Base-by-base conservation (phyloP, 2,329 filamentous ascomycete genomes). In the Clarireedia monteithiana region DNA sequence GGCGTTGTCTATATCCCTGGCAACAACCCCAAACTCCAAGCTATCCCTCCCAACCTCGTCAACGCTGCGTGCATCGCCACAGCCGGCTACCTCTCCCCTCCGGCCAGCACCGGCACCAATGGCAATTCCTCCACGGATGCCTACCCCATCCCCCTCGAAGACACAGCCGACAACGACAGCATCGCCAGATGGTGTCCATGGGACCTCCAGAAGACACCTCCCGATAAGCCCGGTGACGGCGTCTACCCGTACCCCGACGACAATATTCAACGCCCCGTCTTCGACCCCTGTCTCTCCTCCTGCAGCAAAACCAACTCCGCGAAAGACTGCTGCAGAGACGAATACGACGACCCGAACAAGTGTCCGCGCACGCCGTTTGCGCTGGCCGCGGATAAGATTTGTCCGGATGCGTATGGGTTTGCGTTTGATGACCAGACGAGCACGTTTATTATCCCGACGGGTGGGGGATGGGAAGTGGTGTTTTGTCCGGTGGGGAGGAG, bases 391-490 rank as follows among this genome's bases (percentile, higher is more conserved):
- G 94, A 95, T 74, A 73, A 72, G 3, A 78, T 92, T 12, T 95
- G 89, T 67, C 89, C 89, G 0, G 89, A 95, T 71, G 89, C 89
- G 2, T 95, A 94, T 72, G 89, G 85, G 66, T 95, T 81, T 68
- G 84, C 86, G 50, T 82, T 81, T 69, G 79, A 83, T 62, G 80
- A 84, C 64, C 72, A 75, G 59, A 73, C 74, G 30, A 81, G 77
- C 15, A 85, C 82, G 0, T 85, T 85, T 63, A 81, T 83, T 63
- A 74, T 85, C 38, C 82, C 82, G 2, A 75, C 70, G 10, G 88
- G 89, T 17, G 87, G 85, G 23, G 88, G 88, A 0, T 94, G 88
- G 76, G 83, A 91, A 68, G 78, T 94, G 14, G 78, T 87, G 9
- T 89, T 94, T 69, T 94, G 89, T 68, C 89, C 89, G 1, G 67